Evolutionary conservation across 441 rosid species (phyloP).

Genomic region (Euphorbia celastroides): DNA sequence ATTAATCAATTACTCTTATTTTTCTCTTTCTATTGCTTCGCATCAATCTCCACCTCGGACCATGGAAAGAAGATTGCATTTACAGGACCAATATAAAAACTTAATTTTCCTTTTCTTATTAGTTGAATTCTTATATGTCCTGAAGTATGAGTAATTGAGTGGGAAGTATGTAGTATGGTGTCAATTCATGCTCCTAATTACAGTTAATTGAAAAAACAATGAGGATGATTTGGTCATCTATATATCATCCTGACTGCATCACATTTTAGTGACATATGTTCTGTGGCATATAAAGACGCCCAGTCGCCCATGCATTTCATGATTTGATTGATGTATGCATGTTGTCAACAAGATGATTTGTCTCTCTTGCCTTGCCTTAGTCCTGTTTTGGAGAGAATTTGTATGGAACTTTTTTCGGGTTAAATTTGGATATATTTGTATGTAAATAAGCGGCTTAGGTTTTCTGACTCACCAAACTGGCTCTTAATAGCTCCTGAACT

Average conservation of each 20-base stretch:
- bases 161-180: not conserved
- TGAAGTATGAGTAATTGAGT: not conserved
- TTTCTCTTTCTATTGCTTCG: not conserved
- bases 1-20: constrained; percentile 28
- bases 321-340: not conserved
- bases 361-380: not conserved
- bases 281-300: not conserved
- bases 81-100: not conserved
- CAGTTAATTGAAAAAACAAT: not conserved
- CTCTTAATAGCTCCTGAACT: not conserved
- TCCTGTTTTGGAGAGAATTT: too few species aligned
- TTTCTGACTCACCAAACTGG: too few species aligned
- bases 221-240: not conserved
- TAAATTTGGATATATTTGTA: not conserved
- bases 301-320: too few species aligned
- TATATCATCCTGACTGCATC: not conserved
- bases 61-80: constrained; percentile 1
- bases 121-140: too few species aligned
- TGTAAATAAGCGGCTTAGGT: not conserved
- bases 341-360: not conserved
- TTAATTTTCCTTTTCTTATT: too few species aligned
- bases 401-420: not conserved
- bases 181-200: not conserved
- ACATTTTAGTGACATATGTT: not conserved
- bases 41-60: not conserved